Evolutionary conservation across 2,329 filamentous ascomycete genomes (phyloP).

Genomic region (Colletotrichum cereale): DNA sequence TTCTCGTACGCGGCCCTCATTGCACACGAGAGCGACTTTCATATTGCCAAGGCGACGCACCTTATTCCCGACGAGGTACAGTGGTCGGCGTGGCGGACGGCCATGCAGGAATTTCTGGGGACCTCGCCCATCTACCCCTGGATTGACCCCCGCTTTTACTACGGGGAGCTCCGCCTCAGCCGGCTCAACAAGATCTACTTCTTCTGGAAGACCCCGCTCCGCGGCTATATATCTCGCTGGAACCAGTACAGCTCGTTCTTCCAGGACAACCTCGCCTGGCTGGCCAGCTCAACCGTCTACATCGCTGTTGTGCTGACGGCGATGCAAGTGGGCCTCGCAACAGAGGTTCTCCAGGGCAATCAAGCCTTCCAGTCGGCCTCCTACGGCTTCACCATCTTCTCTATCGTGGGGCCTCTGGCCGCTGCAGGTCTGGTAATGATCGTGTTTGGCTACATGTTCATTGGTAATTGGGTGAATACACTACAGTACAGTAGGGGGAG

Average conservation of each 20-base stretch:
- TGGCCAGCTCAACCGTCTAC: slow-evolving; percentile 56
- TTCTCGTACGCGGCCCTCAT: slow-evolving; percentile 54
- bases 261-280: slow-evolving; percentile 55
- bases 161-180: slow-evolving; percentile 57
- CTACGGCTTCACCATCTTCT: slow-evolving; percentile 62
- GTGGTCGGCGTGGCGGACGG: slow-evolving; percentile 55
- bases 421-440: slow-evolving; percentile 43
- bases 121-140: slow-evolving; percentile 46
- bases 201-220: slow-evolving; percentile 45
- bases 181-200: slow-evolving; percentile 57
- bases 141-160: slow-evolving; percentile 54
- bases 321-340: slow-evolving; percentile 58
- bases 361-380: slow-evolving; percentile 59
- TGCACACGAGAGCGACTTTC: slow-evolving; percentile 54
- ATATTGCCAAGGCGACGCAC: slow-evolving; percentile 50
- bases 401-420: slow-evolving; percentile 55
- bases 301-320: slow-evolving; percentile 60
- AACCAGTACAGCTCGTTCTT: slow-evolving; percentile 56
- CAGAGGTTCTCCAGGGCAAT: background rate
- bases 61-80: slow-evolving; percentile 51
- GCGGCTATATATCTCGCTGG: slow-evolving; percentile 45
- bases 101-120: slow-evolving; percentile 48
- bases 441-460: slow-evolving; percentile 37
- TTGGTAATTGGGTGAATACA: slow-evolving; percentile 22
- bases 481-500: slow-evolving; percentile 27